Evolutionary conservation across 305 asterid genomes (phyloP), one percentile per base, ranked within the genome.

Genomic region (Salvia sclarea): DNA sequence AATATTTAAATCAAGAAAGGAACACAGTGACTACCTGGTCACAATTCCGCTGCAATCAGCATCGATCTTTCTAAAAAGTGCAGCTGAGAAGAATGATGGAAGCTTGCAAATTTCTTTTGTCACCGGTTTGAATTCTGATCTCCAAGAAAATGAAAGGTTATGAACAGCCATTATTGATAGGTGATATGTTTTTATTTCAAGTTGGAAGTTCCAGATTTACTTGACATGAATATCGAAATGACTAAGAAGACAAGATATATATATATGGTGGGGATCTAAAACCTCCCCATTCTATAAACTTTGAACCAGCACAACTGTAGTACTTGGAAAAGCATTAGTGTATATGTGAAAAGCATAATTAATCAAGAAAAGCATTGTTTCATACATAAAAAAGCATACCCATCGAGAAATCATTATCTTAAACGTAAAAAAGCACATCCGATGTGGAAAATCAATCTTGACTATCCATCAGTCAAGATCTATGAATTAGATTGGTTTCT

Each of bases 81-180:
- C 87, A 28, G 88, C 60, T 28, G 99, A 95, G 86, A 95, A 91
- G 87, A 95, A 95, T 67, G 99, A 89, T 13, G 99, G 98, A 40
- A 95, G 90, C 94, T 95, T 95, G 92, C 99, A 95, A n/a, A 95
- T 84, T 81, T 95, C 99, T 81, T 91, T 91, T 2, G 98, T 91
- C 69, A 95, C 88, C 11, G 88, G 94, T 81, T 95, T 95, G 66
- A 91, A 88, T 80, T 91, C 99, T 95, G 90, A 72, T 77, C 31
- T 67, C 75, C 69, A 79, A 13, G 52, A 54, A 70, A 70, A 65
- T 12, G 66, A 55, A 60, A 75, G 65, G 31, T 62, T 52, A 61
- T 61, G 53, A 64, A 59, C 72, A 75, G 35, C 37, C 20, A 61
- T 8, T 52, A 65, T 24, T 59, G 44, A 64, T 21, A 64, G 54